Conservation (phyloP, 257 asterid genomes). For the Solanum okadae region DNA sequence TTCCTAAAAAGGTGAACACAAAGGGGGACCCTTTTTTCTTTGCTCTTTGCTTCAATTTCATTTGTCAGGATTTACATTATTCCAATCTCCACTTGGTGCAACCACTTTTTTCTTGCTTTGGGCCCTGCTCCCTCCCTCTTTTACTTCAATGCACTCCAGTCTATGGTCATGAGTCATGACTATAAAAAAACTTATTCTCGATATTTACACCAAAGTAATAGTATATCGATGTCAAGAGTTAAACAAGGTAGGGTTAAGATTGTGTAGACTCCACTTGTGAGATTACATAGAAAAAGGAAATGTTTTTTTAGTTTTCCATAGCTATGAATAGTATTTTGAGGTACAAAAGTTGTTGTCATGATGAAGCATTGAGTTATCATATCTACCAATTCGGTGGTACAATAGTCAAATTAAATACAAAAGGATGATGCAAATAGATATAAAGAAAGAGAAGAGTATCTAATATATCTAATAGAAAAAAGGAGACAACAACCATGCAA, state of each 20-base stretch:
- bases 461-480: neutral
- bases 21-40: neutral
- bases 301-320: neutral
- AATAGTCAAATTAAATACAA: conserved; percentile 14
- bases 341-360: conserved; percentile 2
- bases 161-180: neutral
- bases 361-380: conserved; percentile 6
- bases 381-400: conserved; percentile 20
- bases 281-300: neutral
- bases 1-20: neutral
- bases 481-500: conserved; percentile 22
- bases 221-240: neutral
- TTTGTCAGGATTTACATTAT: neutral
- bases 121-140: neutral
- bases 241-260: too few relatives aligned
- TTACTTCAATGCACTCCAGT: neutral
- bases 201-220: neutral
- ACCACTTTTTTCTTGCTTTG: conserved; percentile 4
- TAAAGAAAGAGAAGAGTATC: conserved; percentile 5
- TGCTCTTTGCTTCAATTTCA: neutral
- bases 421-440: conserved; percentile 8
- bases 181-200: neutral
- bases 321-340: neutral
- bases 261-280: neutral
- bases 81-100: neutral